Evolutionary conservation across 768 basidiomycete genomes (phyloP), one percentile per base, ranked within the genome.

Genomic region (Sporobolomyces roseus): DNA sequence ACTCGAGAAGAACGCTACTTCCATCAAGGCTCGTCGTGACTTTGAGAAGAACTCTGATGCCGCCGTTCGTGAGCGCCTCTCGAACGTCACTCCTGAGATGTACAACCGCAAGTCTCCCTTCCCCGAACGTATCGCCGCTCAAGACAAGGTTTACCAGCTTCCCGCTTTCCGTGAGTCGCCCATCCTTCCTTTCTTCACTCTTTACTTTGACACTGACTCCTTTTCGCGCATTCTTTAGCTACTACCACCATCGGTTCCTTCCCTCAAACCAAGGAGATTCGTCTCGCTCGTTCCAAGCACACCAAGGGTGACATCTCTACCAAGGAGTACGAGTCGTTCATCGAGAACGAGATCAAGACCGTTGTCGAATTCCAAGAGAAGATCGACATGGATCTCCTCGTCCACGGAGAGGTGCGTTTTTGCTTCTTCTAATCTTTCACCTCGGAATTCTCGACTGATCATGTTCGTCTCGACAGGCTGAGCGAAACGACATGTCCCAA

Each of bases 401-500:
- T 99, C 70, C 96, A 99, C 80, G 96, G 96, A 77, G 96, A 99
- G 82, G 58, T 61, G 33, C 16, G 56, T 17, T 21, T 25, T 46
- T 21, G 19, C 27, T 52, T 14, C 49, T 30, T 46, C 27, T 4
- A 2, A 13, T 4, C 32, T 27, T 29, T n/a, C 33, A 23, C 23
- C 14, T 50, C 30, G 12, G 25, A 25, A 1, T 3, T 49, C 17
- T 23, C 33, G 38, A n/a, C 53, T 56, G 55, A 58, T 33, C 6
- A 6, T 63, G 10, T 12, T 13, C 4, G 21, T 7, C 7, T n/a
- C 33, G 32, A 29, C 56, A 58, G 60, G 32, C 63, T 61, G 93
- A 97, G 83, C 87, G 94, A 77, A 97, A 97, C 80, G 94, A 97
- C 85, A 98, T 98, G 94, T 93, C 96, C 71, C 93, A 98, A 82